Evolutionary conservation across 495 filamentous ascomycete genomes (phyloP), one percentile per base, ranked within the genome.

Genomic region (Hyaloscypha bicolor): DNA sequence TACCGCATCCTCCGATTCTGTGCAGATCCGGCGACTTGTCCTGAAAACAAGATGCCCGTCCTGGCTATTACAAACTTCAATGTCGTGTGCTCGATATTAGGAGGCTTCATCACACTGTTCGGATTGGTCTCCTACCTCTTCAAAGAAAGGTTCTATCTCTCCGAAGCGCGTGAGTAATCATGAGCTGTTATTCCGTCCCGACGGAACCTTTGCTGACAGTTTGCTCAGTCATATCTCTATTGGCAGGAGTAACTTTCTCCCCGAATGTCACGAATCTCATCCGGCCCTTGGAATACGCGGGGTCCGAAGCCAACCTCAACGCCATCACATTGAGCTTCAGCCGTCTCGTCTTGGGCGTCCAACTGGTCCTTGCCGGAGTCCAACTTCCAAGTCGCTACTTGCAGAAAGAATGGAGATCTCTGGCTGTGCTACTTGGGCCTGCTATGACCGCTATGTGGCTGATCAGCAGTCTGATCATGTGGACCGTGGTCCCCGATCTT

Each of bases 371-470:
- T 8, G 92, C 93, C 6, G 94, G 94, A 22, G 86, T 96, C 1
- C 94, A 97, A 75, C 82, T 97, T 21, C 93, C 94, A 12, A 91
- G 88, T 70, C 89, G 89, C 56, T 96, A 97, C 71, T 79, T 97
- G 55, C 78, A 82, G 73, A 85, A 81, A 67, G 87, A 96, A 89
- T 93, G 92, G 92, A 89, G 85, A 67, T 88, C 87, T 35, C 79
- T 97, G 29, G 76, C 84, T 0, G 73, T 94, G 9, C 84, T 96
- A 4, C 83, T 97, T 14, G 92, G 92, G 2, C 94, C 93, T 9
- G 87, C 90, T 32, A 96, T 97, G 93, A 83, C 84, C n/a, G 81
- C 80, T 65, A 96, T 96, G 93, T 97, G 94, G 94, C 69, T 96
- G n/a, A 79, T 79, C 55, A 96, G 90, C 60, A 90, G 86, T 69